phyloP scores from a whole-genome alignment of 2,329 filamentous ascomycete species.

The Paramyrothecium sp. region DNA sequence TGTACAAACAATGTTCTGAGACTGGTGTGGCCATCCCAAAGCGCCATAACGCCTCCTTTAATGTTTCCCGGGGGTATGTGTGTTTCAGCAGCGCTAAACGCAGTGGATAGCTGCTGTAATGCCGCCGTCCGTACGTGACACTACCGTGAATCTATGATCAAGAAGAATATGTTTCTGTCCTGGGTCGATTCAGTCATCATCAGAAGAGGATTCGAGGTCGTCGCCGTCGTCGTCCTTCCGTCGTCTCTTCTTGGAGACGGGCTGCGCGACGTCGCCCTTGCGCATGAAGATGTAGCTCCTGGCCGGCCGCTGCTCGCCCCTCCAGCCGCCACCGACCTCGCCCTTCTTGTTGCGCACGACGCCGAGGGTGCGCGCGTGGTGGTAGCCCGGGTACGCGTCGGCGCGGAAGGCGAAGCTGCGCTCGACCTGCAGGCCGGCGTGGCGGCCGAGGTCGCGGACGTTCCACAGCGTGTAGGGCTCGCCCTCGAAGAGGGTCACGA shows the following conservation, averaged over 20 bases:
- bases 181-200: slow-evolving; percentile 16
- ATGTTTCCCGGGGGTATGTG: no score
- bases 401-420: slow-evolving; percentile 69
- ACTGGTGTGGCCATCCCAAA: no score
- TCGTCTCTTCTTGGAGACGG: slow-evolving; percentile 24
- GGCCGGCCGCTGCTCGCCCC: slow-evolving; percentile 40
- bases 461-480: slow-evolving; percentile 98
- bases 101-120: no score
- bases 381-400: slow-evolving; percentile 69
- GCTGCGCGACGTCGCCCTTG: slow-evolving; percentile 46
- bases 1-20: no score
- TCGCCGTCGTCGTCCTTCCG: slow-evolving; percentile 27
- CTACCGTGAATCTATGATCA: no score
- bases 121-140: no score
- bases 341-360: slow-evolving; percentile 51
- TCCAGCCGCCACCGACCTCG: slow-evolving; percentile 40
- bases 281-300: slow-evolving; percentile 63
- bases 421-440: slow-evolving; percentile 68
- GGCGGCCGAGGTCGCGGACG: slow-evolving; percentile 79
- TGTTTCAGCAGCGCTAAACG: no score
- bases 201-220: slow-evolving; percentile 29
- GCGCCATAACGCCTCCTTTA: no score
- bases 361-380: slow-evolving; percentile 71
- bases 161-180: no score
- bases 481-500: slow-evolving; percentile 89